Base-by-base conservation (phyloP, 805 yeast species). In the Tetrapisispora namnaoensis region DNA sequence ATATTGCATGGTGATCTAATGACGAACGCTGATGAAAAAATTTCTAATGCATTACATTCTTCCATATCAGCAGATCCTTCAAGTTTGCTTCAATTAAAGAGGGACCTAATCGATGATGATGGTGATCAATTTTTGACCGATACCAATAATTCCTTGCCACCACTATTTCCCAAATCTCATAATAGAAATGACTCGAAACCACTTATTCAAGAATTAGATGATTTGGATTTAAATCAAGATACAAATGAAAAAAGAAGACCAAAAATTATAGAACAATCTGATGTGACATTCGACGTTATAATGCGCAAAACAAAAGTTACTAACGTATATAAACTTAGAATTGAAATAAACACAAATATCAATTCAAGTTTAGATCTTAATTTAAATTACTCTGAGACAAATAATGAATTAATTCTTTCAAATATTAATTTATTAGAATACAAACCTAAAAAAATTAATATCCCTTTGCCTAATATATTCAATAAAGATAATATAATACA, bases 161-260 rank as follows among this genome's bases (percentile, higher is more conserved):
- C 60, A 2, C 51, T 64, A n/a, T 57, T 63, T 24, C 67, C 68
- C 6, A 42, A 42, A 30, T 37, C 20, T n/a, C 38, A 30, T 36
- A 22, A 28, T 27, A 42, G 20, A 17, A 18, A 30, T 4, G 52
- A 55, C 8, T 40, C 43, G 8, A 73, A 65, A 47, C 79, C 79
- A 8, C 56, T 81, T 49, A 81, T 82, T 39, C 74, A 79, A 58
- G 87, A 80, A 51, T 71, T 82, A 14, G 68, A 32, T 24, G 30
- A 39, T n/a, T 14, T 32, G 9, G 9, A 34, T 11, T 14, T n/a
- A 30, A 22, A 39, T 3, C 17, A 44, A 21, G 22, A 32, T 20
- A 42, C 44, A 22, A 17, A 45, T 32, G 28, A 20, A 42, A 24
- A 18, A 37, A 13, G 41, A 21, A 42, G 21, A 17, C 17, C 35